Base-by-base conservation (phyloP, 2,329 filamentous ascomycete genomes). In the Hypoxylon sp. region DNA sequence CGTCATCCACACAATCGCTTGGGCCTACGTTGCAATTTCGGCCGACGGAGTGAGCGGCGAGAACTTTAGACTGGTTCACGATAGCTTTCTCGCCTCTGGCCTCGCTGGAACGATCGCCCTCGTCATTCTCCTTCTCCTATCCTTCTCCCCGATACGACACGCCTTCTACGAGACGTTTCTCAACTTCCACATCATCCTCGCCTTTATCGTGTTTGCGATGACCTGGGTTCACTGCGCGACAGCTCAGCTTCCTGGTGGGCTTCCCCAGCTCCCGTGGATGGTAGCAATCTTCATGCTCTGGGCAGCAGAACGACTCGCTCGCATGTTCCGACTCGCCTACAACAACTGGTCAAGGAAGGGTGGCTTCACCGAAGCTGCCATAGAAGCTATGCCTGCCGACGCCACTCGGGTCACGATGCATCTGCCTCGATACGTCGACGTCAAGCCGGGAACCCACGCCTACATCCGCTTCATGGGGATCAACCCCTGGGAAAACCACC, bases 131-230 rank as follows among this genome's bases (percentile, higher is more conserved):
- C 70, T 90, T 50, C 69, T 96, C 48, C 79, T 88, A 23, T 88
- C 92, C 8, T 78, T 90, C 50, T 94, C 92, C 2, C 89, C 92
- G 0, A 72, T 99, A 48, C 88, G 95, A 60, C 94, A 97, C 74
- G 92, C 93, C 33, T 97, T 97, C 73, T 99, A 99, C 78, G 95
- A 99, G 78, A 96, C 92, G 1, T 99, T 99, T 78, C 83, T 98
- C 67, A 91, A 90, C 72, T 76, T 89, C 24, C 95, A 98, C 77
- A 92, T 96, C 66, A 74, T 90, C 31, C 78, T 96, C 47, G 92
- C 88, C 33, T 74, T 88, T 29, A 71, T 91, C 50, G 79, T 81
- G 43, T 83, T 97, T 47, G 79, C 84, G 54, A 88, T 87, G 68
- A 87, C 93, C 7, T 95, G 88, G 83, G 79, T 93, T 31, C 95